These are phyloP conservation scores for Xylaria flabelliformis DNA, from an alignment of 495 filamentous ascomycete genomes.

Conservation along the genomic window DNA sequence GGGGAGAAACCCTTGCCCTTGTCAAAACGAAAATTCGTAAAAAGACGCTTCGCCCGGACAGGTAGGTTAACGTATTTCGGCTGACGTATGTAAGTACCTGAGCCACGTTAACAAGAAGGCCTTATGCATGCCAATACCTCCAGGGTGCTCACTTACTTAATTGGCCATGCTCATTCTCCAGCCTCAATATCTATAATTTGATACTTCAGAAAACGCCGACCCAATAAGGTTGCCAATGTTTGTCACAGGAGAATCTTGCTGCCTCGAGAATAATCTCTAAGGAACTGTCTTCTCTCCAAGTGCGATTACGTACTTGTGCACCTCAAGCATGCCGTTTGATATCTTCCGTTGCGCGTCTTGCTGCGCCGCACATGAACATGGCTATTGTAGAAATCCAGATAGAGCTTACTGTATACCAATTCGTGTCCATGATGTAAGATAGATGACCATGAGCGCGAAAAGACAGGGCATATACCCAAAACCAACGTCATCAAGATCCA, in stretches of 20 bases:
- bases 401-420: not conserved
- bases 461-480: not conserved
- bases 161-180: slow-evolving; percentile 6
- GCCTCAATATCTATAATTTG: slow-evolving; percentile 2
- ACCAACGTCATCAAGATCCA: not conserved
- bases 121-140: not conserved
- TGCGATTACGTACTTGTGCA: not conserved
- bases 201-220: slow-evolving; percentile 7
- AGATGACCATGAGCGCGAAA: not conserved
- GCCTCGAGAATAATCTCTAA: not conserved
- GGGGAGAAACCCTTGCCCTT: slow-evolving; percentile 13
- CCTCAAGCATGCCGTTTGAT: not conserved
- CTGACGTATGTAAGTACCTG: slow-evolving; percentile 8
- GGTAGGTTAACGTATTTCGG: slow-evolving; percentile 10
- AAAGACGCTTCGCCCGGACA: not conserved
- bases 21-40: not conserved
- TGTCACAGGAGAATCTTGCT: not conserved
- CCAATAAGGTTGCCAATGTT: not conserved
- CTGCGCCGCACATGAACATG: not conserved
- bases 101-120: slow-evolving; percentile 3
- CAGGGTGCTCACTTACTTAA: not conserved
- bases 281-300: not conserved
- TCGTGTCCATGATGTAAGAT: not conserved
- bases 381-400: not conserved
- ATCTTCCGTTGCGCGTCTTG: too few species aligned